Conservation (phyloP, 2,329 filamentous ascomycete genomes). For the Pyrenochaeta sp. region DNA sequence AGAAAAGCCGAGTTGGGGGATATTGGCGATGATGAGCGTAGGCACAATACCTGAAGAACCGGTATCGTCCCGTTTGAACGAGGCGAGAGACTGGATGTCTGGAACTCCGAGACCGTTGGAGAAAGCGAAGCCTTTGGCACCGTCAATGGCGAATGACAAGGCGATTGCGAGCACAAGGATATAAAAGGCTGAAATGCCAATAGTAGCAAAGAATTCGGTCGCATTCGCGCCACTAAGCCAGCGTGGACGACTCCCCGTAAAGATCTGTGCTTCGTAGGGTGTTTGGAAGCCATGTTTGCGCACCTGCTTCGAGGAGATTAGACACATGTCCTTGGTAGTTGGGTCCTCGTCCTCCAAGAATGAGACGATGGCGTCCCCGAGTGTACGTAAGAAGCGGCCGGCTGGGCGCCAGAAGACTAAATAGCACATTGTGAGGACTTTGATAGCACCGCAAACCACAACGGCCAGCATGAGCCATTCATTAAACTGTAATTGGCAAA, state of each 20-base stretch:
- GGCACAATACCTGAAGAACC: slow-evolving; percentile 19
- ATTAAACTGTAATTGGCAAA: slow-evolving; percentile 28
- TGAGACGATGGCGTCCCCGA: slow-evolving; percentile 39
- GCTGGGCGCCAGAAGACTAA: slow-evolving; percentile 17
- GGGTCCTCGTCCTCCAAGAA: slow-evolving; percentile 33
- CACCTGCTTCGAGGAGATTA: slow-evolving; percentile 20
- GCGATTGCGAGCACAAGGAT: slow-evolving; percentile 8
- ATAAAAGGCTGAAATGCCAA: slow-evolving; percentile 16
- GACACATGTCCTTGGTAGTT: slow-evolving; percentile 27
- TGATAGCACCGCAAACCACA: slow-evolving; percentile 22
- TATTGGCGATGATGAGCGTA: slow-evolving; percentile 53
- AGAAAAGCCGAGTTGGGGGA: slow-evolving; percentile 57
- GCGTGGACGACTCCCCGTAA: slow-evolving; percentile 8
- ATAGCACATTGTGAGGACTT: slow-evolving; percentile 20
- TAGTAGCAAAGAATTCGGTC: slow-evolving; percentile 17
- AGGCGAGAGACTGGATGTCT: slow-evolving; percentile 22
- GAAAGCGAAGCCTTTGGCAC: slow-evolving; percentile 14
- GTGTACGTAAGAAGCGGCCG: slow-evolving; percentile 20
- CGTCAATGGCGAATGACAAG: slow-evolving; percentile 12
- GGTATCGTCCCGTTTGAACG: slow-evolving; percentile 11
- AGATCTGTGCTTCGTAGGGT: not conserved
- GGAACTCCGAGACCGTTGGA: slow-evolving; percentile 13
- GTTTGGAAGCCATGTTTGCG: slow-evolving; percentile 13
- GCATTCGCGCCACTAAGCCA: slow-evolving; percentile 21
- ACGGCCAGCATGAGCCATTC: slow-evolving; percentile 23